Evolutionary conservation across 140 eudicot species (phyloP).

Genomic region (Anethum foeniculum): DNA sequence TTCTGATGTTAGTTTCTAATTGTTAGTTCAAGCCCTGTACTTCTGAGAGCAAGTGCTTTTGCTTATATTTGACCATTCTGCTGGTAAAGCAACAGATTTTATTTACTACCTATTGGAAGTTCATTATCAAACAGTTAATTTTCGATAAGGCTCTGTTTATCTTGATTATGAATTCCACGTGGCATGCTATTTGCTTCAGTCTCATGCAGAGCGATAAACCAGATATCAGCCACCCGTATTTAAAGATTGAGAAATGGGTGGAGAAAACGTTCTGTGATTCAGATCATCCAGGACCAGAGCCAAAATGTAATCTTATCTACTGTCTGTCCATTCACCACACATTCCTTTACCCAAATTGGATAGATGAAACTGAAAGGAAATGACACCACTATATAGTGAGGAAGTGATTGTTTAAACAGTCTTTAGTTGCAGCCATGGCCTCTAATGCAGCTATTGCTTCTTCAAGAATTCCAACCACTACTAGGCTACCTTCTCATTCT

Average conservation of each 20-base stretch:
- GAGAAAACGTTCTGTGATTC: conserved; percentile 33
- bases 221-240: not conserved
- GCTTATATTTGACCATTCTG: not conserved
- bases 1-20: not conserved
- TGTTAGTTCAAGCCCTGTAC: not conserved
- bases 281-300: conserved; percentile 30
- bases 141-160: not conserved
- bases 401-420: conserved; percentile 17
- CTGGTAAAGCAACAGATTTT: not conserved
- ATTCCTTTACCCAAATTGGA: conserved; percentile 19
- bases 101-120: not conserved
- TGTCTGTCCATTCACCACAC: conserved; percentile 50
- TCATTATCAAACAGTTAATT: not conserved
- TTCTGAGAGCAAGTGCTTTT: not conserved
- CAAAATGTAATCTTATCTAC: conserved; percentile 53
- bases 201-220: conserved; percentile 5
- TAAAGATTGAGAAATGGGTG: not conserved
- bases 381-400: conserved; percentile 14
- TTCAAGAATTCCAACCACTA: conserved; percentile 74
- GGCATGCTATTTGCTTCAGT: not conserved
- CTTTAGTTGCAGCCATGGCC: conserved; percentile 64
- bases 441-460: conserved; percentile 85
- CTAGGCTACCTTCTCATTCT: conserved; percentile 57
- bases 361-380: not conserved
- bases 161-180: not conserved